Evolutionary conservation across 352 stramenopile genomes (phyloP).

Genomic region (Phytophthora fragariaefolia): DNA sequence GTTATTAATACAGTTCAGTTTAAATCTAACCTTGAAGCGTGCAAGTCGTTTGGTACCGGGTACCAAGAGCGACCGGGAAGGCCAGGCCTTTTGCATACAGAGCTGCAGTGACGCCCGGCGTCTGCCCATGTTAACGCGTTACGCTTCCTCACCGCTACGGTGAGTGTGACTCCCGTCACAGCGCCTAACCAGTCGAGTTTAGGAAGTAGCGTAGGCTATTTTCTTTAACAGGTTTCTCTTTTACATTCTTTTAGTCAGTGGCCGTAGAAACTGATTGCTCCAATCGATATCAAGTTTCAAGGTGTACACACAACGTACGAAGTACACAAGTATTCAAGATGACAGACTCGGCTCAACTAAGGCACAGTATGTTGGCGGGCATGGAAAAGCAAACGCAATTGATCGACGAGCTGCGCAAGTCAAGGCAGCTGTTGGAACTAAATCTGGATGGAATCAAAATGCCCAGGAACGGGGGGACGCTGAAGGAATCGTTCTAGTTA

Average conservation of each 20-base stretch:
- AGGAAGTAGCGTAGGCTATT: background rate
- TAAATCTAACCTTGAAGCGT: too few species aligned
- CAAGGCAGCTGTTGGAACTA: background rate
- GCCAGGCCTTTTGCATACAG: too few species aligned
- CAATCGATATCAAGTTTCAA: slow-evolving; percentile 1
- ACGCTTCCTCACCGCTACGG: too few species aligned
- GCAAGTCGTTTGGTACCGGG: too few species aligned
- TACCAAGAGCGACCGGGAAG: too few species aligned
- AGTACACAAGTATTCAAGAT: slow-evolving; percentile 5
- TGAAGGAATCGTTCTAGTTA: slow-evolving; percentile 8
- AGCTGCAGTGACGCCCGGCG: too few species aligned
- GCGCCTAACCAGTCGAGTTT: background rate
- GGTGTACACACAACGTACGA: background rate
- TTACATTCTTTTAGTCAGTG: slow-evolving; percentile 3
- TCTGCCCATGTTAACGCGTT: too few species aligned
- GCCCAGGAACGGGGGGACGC: background rate
- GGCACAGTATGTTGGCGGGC: slow-evolving; percentile 9
- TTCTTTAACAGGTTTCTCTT: slow-evolving; percentile 2
- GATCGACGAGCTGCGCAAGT: slow-evolving; percentile 7
- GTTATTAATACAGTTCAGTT: too few species aligned
- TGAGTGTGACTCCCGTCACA: too few species aligned
- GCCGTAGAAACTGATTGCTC: background rate
- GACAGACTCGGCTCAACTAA: slow-evolving; percentile 2
- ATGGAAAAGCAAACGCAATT: slow-evolving; percentile 1
- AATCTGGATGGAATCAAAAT: slow-evolving; percentile 14